Percentiles rank a stretch among this genome's conserved stretches.
These are phyloP conservation scores for Acarospora socialis DNA, from an alignment of 2,329 filamentous ascomycete species.

Conservation along the genomic window DNA sequence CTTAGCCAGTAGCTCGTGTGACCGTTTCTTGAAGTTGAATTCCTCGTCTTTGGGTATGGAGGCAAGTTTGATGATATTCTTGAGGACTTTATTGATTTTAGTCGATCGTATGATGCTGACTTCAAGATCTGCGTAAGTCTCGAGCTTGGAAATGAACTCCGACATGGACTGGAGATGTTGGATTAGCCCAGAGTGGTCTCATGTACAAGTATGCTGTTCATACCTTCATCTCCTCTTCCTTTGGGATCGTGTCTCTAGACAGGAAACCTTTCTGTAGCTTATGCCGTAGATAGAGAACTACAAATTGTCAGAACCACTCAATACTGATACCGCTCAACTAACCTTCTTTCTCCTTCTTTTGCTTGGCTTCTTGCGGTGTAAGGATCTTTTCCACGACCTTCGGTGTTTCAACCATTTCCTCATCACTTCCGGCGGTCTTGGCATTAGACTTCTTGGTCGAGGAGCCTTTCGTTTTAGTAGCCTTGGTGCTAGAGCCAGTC, in stretches of 20 bases:
- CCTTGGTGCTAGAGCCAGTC: conserved; percentile 38
- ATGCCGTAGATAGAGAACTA: conserved; percentile 84
- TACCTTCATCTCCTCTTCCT: conserved; percentile 48
- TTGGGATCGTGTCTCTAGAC: conserved; percentile 68
- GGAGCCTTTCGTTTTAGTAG: conserved; percentile 39
- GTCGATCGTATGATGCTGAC: conserved; percentile 76
- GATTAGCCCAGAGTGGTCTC: conserved; percentile 3
- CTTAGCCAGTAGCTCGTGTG: conserved; percentile 62
- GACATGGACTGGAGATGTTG: conserved; percentile 55
- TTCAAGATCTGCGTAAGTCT: conserved; percentile 67
- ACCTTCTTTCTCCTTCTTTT: conserved; percentile 46
- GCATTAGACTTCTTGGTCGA: conserved; percentile 42
- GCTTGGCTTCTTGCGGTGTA: conserved; percentile 39
- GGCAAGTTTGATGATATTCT: conserved; percentile 78
- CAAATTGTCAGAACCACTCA: neutral
- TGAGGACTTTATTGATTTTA: conserved; percentile 98
- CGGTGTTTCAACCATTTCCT: conserved; percentile 40
- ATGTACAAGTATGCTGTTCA: conserved; percentile 18
- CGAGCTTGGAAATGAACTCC: conserved; percentile 65
- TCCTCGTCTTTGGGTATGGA: conserved; percentile 79
- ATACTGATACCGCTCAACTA: conserved; percentile 13
- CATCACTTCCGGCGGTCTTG: conserved; percentile 38
- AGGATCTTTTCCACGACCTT: conserved; percentile 38
- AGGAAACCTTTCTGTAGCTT: conserved; percentile 91
- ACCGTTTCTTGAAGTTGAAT: conserved; percentile 76